Percentiles rank a stretch among this genome's conserved stretches.
Conservation (phyloP, 2,329 filamentous ascomycete genomes). For the Epichloe bromicola region DNA sequence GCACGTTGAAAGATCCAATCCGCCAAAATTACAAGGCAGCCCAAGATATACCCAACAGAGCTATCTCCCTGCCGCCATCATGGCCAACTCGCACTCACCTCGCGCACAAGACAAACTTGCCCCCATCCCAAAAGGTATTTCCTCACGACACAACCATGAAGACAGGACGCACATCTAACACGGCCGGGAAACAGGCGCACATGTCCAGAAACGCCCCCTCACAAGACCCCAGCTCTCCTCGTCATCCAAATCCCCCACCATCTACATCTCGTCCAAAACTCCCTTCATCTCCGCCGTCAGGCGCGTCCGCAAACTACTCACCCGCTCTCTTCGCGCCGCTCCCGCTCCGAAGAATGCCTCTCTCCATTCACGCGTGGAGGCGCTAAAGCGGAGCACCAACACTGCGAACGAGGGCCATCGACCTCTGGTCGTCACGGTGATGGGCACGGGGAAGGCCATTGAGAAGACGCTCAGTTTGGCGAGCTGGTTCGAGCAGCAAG, state of each 20-base stretch:
- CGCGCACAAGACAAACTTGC: background rate
- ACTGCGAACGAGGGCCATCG: constrained; percentile 10
- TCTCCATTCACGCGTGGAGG: constrained; percentile 32
- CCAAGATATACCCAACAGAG: background rate
- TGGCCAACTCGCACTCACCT: background rate
- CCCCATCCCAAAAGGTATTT: constrained; percentile 4
- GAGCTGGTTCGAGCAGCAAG: constrained; percentile 49
- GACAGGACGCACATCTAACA: background rate
- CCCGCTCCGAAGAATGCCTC: constrained; percentile 35
- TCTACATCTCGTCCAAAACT: constrained; percentile 56
- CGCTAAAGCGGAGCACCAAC: constrained; percentile 22
- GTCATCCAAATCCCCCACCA: constrained; percentile 30
- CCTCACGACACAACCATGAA: background rate
- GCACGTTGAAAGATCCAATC: background rate
- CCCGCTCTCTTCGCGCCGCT: constrained; percentile 31
- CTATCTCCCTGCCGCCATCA: background rate
- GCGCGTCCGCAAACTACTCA: constrained; percentile 50
- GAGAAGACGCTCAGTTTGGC: constrained; percentile 49
- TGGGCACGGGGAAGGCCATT: constrained; percentile 56
- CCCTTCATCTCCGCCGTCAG: constrained; percentile 57
- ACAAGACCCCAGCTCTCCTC: constrained; percentile 26
- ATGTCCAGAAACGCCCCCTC: constrained; percentile 36
- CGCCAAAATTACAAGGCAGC: background rate
- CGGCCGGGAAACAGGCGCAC: constrained; percentile 25
- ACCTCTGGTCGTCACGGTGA: constrained; percentile 34